phyloP scores from a whole-genome alignment of 352 stramenopile genomes.

The Elongisporangium undulatum region DNA sequence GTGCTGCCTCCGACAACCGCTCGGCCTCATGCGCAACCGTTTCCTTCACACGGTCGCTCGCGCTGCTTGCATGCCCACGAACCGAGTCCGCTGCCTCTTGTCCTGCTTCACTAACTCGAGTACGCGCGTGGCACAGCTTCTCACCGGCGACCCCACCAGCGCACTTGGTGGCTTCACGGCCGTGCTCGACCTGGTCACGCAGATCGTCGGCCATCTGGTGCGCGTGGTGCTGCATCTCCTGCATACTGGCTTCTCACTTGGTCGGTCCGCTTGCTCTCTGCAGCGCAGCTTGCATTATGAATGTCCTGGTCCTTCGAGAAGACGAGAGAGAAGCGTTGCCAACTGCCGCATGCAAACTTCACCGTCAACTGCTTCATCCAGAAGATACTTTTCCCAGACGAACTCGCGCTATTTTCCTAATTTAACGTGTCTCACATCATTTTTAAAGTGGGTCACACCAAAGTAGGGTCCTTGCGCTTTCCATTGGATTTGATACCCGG shows the following conservation, averaged over 20 bases:
- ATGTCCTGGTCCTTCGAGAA: background rate
- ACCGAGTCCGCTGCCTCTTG: background rate
- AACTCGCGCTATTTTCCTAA: background rate
- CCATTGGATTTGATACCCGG: background rate
- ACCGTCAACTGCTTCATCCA: background rate
- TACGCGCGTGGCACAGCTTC: slow-evolving; percentile 4
- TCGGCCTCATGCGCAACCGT: background rate
- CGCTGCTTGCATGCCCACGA: background rate
- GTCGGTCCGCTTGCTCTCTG: background rate
- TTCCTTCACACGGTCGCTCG: background rate
- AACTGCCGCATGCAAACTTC: background rate
- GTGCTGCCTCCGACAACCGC: background rate
- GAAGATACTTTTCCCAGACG: background rate
- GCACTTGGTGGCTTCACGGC: slow-evolving; percentile 4
- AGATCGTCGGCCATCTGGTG: slow-evolving; percentile 11
- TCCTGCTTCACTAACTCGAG: background rate
- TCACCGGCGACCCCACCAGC: slow-evolving; percentile 5
- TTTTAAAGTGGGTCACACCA: background rate
- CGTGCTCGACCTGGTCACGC: slow-evolving; percentile 27
- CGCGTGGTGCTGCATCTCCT: background rate
- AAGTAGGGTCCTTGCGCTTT: background rate
- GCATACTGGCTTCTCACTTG: background rate
- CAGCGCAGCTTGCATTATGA: background rate
- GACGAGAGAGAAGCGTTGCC: background rate
- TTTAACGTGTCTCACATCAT: background rate